A percentile compares a stretch with the other conserved stretches of the same genome.
Conservation (phyloP, 169 alveolate species). For the Cyclospora cayetanensis region DNA sequence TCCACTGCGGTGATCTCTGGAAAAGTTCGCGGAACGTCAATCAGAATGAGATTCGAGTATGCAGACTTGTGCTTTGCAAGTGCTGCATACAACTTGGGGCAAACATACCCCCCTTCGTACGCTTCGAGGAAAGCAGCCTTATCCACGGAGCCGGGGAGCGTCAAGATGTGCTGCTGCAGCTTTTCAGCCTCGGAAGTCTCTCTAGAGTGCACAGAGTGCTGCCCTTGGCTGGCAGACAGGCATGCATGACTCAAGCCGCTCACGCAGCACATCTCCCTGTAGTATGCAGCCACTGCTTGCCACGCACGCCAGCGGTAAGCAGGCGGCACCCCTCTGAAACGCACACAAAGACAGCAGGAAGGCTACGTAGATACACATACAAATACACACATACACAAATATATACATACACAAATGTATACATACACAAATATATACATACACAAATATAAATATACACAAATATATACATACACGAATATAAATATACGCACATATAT, state of each 20-base stretch:
- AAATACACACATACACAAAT: neutral
- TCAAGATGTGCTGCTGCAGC: neutral
- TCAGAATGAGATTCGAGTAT: constrained; percentile 2
- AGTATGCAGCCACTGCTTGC: constrained; percentile 19
- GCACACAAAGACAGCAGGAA: neutral
- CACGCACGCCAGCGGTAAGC: constrained; percentile 57
- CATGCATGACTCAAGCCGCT: too few relatives aligned
- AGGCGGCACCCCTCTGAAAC: constrained; percentile 60
- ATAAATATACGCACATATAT: too few relatives aligned
- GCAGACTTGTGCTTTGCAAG: neutral
- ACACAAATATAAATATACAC: too few relatives aligned
- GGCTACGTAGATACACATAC: neutral
- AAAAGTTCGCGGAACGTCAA: constrained; percentile 58
- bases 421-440: too few relatives aligned
- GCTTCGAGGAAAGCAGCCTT: neutral
- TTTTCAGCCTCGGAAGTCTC: neutral
- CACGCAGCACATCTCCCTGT: constrained; percentile 33
- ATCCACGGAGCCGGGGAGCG: neutral
- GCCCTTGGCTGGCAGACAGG: too few relatives aligned
- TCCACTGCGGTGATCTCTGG: constrained; percentile 41
- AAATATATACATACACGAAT: too few relatives aligned
- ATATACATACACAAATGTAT: too few relatives aligned
- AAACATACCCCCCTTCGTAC: neutral
- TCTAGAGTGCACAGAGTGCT: neutral
- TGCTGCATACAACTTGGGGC: neutral